Evolutionary conservation across 2,329 filamentous ascomycete species (phyloP), one percentile per base, ranked within the genome.

Genomic region (Colletotrichum sp.): DNA sequence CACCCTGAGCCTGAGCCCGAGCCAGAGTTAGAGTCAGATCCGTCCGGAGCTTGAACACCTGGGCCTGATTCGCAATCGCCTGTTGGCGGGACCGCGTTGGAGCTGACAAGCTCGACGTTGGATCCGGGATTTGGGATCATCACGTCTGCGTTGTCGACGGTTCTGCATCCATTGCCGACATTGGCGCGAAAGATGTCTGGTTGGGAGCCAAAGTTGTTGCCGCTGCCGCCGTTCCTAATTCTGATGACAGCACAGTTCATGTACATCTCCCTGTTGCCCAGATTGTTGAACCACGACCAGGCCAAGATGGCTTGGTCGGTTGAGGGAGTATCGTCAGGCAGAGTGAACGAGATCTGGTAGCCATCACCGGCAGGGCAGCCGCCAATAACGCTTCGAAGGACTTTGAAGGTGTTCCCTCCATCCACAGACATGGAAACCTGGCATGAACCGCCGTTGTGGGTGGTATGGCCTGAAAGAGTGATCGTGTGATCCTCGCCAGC

Each of bases 151-250:
- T 84, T 82, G 64, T 89, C 86, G 0, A 79, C 81, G 3, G 90
- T 93, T 3, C 78, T 84, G 81, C 93, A 95, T 1, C 81, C 82
- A 21, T 90, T 88, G 3, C 83, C 81, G 81, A 52, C n/a, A 15
- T 95, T 95, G 81, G 92, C 94, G 13, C 92, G 85, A 78, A 95
- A 94, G 84, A 96, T 91, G 32, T 91, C 85, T 0, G 94, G 94
- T 1, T 93, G 89, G 18, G 83, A 79, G 2, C 39, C 3, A 30
- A 64, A 69, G 15, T n/a, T 24, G 5, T 71, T 63, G 7, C 76
- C 76, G 21, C 60, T 61, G 2, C 24, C 55, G 21, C 79, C 78
- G 4, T 79, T 78, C 2, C 77, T 68, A 61, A 93, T 89, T n/a
- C 87, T 87, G 30, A 93, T 87, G 8, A 88, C 87, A 0, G 92